Evolutionary conservation across 108 stramenopile genomes (phyloP), one percentile per base, ranked within the genome.

Genomic region (Skeletonema potamos): DNA sequence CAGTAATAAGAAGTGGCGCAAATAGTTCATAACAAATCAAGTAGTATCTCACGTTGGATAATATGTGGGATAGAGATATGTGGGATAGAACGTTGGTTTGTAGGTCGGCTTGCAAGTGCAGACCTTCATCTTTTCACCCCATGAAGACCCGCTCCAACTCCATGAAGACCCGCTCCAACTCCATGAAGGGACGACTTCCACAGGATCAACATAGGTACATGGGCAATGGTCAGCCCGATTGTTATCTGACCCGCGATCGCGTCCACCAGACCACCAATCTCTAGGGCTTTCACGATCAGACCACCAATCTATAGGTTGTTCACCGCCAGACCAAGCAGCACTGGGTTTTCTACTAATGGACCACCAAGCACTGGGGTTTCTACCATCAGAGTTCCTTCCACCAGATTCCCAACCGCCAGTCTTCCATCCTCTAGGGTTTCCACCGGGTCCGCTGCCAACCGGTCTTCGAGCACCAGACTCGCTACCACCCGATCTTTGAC

Each of bases 21-120:
- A n/a, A 41, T 13, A n/a, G 15, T 41, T 13, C 3, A 41, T 41
- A 15, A n/a, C 39, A 41, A 41, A 15, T 41, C 39, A 41, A 41
- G 39, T n/a, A 41, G 39, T 24, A 57, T 20, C 56, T 57, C 56
- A 57, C 56, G 56, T 57, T 29, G 56, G 56, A 30, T 30, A 30
- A 29, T 29, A 30, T 29, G 56, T 57, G 2, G 56, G 56, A 24
- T 12, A 57, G 22, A 15, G 13, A 29, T 29, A 30, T 29, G 56
- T 57, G 2, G 56, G 56, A 24, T 12, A 57, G 22, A 15, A 27
- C n/a, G 56, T 57, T 29, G 56, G 56, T 27, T 30, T 13, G 56
- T 57, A 57, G 20, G 56, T 57, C 56, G 56, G 56, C 15, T 57
- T 13, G 20, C 56, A 57, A 13, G 56, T 57, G 56, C 56, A 57